Evolutionary conservation across 176 grass and related monocot species (phyloP), one percentile per base, ranked within the genome.

Genomic region (Elymus sibiricus): DNA sequence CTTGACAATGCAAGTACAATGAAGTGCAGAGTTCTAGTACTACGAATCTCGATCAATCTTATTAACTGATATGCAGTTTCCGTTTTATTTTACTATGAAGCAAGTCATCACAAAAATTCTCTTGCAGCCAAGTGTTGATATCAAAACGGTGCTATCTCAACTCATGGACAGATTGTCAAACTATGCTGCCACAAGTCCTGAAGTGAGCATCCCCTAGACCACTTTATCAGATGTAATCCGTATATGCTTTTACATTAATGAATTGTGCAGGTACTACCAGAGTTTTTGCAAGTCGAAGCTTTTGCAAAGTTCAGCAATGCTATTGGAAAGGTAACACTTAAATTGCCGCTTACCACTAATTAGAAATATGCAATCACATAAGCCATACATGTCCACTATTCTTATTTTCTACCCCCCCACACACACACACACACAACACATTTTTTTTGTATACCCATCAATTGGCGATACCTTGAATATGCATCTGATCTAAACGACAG

Each of bases 231-330:
- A 5, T 66, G 62, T 76, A 35, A 69, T 88, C 84, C 82, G 12
- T 69, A 82, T 14, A 58, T 67, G 35, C 64, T 74, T 86, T 86
- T 85, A 92, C 81, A 87, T 92, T 83, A 74, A 90, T 88, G 42
- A 82, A 70, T 79, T 79, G 27, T 94, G 90, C 88, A 99, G 94
- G 88, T 99, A 75, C 88, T 99, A 37, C 94, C 94, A 82, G 97
- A 99, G 73, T 94, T 99, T 67, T 90, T 96, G 77, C 94, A 98
- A 98, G 97, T 98, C 34, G 97, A 98, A 98, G 92, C 97, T 84
- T 98, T 96, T 95, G 84, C 90, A 28, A 98, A 98, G 78, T 91
- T 96, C 77, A 96, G 97, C 83, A 96, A 85, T 86, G 97, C 94
- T 49, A 95, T 98, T 86, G 97, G 94, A 90, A 95, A 98, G 92